A percentile compares a stretch with the other conserved stretches of the same genome.
Evolutionary conservation across 1,284 basidiomycete genomes (phyloP).

Genomic region (Cutaneotrichosporon dermatis): DNA sequence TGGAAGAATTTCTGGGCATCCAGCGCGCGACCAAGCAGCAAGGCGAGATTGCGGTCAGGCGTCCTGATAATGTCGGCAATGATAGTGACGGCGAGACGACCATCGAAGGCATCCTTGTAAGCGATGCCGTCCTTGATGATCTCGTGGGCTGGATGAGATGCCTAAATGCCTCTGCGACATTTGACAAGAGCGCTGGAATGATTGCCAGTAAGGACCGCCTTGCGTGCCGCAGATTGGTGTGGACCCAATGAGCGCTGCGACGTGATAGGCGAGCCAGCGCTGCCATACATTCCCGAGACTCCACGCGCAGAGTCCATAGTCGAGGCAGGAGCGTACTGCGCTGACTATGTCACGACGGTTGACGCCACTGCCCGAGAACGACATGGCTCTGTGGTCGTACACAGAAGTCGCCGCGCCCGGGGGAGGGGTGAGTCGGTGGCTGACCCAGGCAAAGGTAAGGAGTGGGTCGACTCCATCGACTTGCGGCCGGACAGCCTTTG

Average conservation of each 20-base stretch:
- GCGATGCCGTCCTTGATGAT: slow-evolving; percentile 89
- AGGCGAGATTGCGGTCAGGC: slow-evolving; percentile 89
- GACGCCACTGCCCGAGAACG: slow-evolving; percentile 42
- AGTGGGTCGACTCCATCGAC: slow-evolving; percentile 44
- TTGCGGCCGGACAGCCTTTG: slow-evolving; percentile 33
- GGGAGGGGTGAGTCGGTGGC: slow-evolving; percentile 22
- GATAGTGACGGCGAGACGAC: slow-evolving; percentile 91
- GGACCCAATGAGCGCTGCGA: slow-evolving; percentile 38
- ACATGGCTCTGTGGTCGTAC: slow-evolving; percentile 42
- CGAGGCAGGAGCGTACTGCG: slow-evolving; percentile 32
- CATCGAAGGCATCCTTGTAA: slow-evolving; percentile 95
- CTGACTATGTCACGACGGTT: slow-evolving; percentile 33
- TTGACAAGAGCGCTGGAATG: slow-evolving; percentile 88
- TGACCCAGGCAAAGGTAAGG: slow-evolving; percentile 28
- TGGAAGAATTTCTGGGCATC: slow-evolving; percentile 99
- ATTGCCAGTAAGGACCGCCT: slow-evolving; percentile 45
- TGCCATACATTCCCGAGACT: slow-evolving; percentile 5
- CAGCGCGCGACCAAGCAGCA: slow-evolving; percentile 87
- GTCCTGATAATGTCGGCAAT: slow-evolving; percentile 98
- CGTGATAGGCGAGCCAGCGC: slow-evolving; percentile 30
- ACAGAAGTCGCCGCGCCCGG: slow-evolving; percentile 31
- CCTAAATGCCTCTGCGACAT: slow-evolving; percentile 89
- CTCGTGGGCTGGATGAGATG: slow-evolving; percentile 69
- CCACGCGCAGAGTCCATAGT: slow-evolving; percentile 2
- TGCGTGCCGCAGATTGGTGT: slow-evolving; percentile 16